These are phyloP conservation scores for Neofusicoccum sp. DNA, from an alignment of 2,329 filamentous ascomycete genomes.

Conservation along the genomic window DNA sequence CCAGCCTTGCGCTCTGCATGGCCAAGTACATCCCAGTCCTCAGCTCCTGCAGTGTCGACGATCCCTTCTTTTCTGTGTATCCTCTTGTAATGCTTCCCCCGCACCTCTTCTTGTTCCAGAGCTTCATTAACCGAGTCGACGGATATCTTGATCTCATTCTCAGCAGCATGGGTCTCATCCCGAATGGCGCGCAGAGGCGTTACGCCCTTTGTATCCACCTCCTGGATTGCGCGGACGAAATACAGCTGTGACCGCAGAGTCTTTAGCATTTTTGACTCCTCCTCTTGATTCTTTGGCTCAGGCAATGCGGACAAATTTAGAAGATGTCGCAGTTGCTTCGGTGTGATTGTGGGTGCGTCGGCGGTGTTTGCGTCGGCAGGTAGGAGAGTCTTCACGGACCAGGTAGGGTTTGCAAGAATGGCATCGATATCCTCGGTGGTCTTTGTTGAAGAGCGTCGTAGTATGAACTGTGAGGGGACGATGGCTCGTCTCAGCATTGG, in stretches of 20 bases:
- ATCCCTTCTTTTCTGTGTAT: constrained; percentile 50
- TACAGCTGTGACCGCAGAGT: constrained; percentile 79
- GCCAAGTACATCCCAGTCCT: constrained; percentile 69
- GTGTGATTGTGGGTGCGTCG: constrained; percentile 51
- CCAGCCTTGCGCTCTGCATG: constrained; percentile 66
- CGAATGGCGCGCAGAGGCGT: constrained; percentile 74
- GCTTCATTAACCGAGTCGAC: constrained; percentile 57
- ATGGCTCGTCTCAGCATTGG: background rate
- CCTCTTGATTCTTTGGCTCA: constrained; percentile 58
- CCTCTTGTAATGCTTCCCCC: constrained; percentile 54
- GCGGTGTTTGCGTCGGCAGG: constrained; percentile 42
- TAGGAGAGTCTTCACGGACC: constrained; percentile 78
- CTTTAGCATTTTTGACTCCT: constrained; percentile 68
- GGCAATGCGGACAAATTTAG: constrained; percentile 88
- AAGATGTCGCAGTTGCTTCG: constrained; percentile 73
- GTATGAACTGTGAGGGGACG: background rate
- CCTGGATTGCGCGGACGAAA: constrained; percentile 85
- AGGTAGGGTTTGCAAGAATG: constrained; percentile 67
- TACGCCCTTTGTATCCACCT: constrained; percentile 70
- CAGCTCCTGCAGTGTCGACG: constrained; percentile 43
- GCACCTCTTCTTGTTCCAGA: constrained; percentile 59
- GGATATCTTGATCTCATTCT: constrained; percentile 58
- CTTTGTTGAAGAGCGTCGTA: background rate
- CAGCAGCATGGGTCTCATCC: constrained; percentile 66
- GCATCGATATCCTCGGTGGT: constrained; percentile 31